Conservation (phyloP, 2,329 filamentous ascomycete genomes). For the Monilinia vaccinii-corymbosi region DNA sequence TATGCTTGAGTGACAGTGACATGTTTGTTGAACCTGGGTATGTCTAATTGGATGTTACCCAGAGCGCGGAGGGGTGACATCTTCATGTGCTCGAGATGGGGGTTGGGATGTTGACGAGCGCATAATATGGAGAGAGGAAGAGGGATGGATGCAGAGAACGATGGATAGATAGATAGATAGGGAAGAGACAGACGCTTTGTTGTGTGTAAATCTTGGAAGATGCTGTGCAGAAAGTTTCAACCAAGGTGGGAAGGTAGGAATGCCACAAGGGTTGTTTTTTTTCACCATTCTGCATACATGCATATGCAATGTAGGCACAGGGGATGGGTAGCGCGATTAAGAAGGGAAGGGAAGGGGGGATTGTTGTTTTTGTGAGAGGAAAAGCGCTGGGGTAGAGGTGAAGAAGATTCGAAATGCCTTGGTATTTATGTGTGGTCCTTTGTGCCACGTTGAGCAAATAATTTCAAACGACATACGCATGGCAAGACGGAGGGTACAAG, state of each 20-base stretch:
- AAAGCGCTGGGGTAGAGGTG: background rate
- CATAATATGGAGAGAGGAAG: too few relatives aligned
- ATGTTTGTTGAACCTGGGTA: background rate
- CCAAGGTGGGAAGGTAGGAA: background rate
- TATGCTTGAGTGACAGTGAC: background rate
- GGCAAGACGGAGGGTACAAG: background rate
- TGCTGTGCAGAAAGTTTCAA: background rate
- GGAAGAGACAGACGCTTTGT: background rate
- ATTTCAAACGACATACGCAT: background rate
- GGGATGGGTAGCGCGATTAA: background rate
- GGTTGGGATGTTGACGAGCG: background rate
- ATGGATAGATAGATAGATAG: background rate
- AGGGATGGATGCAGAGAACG: background rate
- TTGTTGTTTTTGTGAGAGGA: background rate
- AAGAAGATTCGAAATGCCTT: background rate
- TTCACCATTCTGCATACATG: background rate
- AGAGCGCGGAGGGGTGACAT: background rate
- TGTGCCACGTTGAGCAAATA: background rate
- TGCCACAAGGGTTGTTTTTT: background rate
- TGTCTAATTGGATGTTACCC: background rate
- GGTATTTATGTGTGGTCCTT: background rate
- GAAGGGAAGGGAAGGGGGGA: background rate
- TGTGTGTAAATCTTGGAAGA: background rate
- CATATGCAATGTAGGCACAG: background rate
- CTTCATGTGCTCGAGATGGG: background rate